Base-by-base conservation (phyloP, 192 early-diverging fungal genomes). In the Podila verticillata region DNA sequence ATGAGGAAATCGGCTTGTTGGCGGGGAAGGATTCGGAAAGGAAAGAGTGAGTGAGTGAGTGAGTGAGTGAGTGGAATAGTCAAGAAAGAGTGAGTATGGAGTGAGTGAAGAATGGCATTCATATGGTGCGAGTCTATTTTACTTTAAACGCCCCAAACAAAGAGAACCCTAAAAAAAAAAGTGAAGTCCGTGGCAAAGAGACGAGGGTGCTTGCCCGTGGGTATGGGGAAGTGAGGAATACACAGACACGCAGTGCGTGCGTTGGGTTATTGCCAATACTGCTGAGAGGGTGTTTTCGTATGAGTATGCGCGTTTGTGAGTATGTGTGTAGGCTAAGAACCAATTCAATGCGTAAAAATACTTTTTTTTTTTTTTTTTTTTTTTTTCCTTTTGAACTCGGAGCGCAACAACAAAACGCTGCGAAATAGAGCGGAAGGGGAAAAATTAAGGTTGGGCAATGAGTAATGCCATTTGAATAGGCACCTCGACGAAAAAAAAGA, bases 361-460 rank as follows among this genome's bases (percentile, higher is more conserved):
- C 34, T 57, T 28, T 54, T 66, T 66, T 56, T 29, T 66, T 66
- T 54, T 66, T 51, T 66, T 66, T 66, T 56, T n/a, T n/a, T n/a
- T n/a, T n/a, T n/a, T n/a, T n/a, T n/a, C n/a, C n/a, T n/a, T n/a
- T n/a, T n/a, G 32, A 35, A 65, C 36, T 24, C 29, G 48, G 63
- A 28, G 28, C 15, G 47, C 30, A 24, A 47, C 20, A 58, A 35
- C 2, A 57, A 57, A 35, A 48, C 8, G 30, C 19, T 34, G 60
- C 22, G 47, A 44, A 64, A 64, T 13, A 44, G 62, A 44, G 34
- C n/a, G 20, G 20, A n/a, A 64, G 8, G 3, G 62, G 34, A 47
- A 47, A 64, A 28, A 57, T 22, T 26, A 28, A 26, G 7, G 7
- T 57, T 12, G n/a, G 56, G 56, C 54, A 56, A 26, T 26, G 56